Evolutionary conservation across 331 rosid genomes (phyloP).

Genomic region (Arachis monticola): DNA sequence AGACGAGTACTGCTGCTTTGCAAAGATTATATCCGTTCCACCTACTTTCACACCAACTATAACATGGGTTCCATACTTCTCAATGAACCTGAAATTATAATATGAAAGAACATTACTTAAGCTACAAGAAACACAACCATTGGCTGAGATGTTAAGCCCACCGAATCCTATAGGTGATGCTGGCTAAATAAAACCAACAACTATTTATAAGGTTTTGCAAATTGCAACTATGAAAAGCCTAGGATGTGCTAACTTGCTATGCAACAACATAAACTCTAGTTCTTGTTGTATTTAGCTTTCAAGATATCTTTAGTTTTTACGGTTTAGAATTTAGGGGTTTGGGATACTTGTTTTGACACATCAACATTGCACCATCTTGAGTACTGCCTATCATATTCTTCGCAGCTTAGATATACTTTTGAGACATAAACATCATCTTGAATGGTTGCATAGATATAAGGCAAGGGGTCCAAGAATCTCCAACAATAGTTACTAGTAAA

Average conservation of each 20-base stretch:
- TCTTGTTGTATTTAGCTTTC: constrained; percentile 1
- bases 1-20: constrained; percentile 74
- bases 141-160: no score
- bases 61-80: constrained; percentile 77
- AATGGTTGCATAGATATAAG: not conserved
- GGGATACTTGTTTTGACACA: not conserved
- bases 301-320: no score
- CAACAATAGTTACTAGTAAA: not conserved
- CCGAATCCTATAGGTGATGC: no score
- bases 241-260: not conserved
- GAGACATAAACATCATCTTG: not conserved
- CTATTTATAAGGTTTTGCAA: not conserved
- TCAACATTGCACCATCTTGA: not conserved
- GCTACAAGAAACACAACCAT: not conserved
- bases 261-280: constrained; percentile 6
- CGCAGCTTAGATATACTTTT: not conserved
- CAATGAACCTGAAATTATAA: constrained; percentile 57
- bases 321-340: no score
- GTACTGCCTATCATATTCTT: not conserved
- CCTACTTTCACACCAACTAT: constrained; percentile 75
- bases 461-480: not conserved
- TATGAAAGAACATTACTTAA: not conserved
- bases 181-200: no score
- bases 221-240: not conserved
- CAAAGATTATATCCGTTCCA: constrained; percentile 72